Base-by-base conservation (phyloP, 2,329 filamentous ascomycete species). In the Cladobotryum mycophilum region DNA sequence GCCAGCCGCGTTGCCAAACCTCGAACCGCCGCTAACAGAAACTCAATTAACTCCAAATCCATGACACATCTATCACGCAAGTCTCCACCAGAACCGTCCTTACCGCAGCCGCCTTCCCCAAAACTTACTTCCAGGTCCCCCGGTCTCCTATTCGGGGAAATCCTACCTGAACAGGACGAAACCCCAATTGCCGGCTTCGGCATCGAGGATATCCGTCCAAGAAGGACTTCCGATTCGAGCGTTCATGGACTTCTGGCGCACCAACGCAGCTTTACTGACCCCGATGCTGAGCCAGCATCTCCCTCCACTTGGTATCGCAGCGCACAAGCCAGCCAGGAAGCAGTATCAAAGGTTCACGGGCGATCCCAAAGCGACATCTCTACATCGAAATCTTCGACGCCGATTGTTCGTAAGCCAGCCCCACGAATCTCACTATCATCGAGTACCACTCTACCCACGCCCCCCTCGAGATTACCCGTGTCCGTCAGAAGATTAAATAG, bases 71-170 rank as follows among this genome's bases (percentile, higher is more conserved):
- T 67, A 35, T 55, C 61, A 49, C 61, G 60, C 47, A 63, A 65
- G 52, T 61, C 63, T 47, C 62, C 58, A 60, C 62, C 55, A 59
- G 67, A 63, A 61, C 64, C 65, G 40, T 65, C 64, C 40, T 54
- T 64, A 65, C 52, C 65, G 55, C 55, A 58, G 40, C 56, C 64
- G 47, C 57, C 61, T 40, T 62, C 68, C 57, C 61, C 70, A 63
- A 55, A 57, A 63, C 65, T 55, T 59, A 59, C 57, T 46, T 63
- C 60, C 33, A 65, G 66, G 55, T 58, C 71, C 44, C 73, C 75
- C 48, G 76, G 76, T 54, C 79, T 88, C 35, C 70, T 91, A 17
- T 92, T 92, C 69, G 88, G 88, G 36, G 88, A 91, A 66, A 78
- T 91, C 57, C 70, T 82, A 25, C 76, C 81, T n/a, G 74, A 81